Base-by-base conservation (phyloP, 768 basidiomycete species). In the Thelephora ganbajun region DNA sequence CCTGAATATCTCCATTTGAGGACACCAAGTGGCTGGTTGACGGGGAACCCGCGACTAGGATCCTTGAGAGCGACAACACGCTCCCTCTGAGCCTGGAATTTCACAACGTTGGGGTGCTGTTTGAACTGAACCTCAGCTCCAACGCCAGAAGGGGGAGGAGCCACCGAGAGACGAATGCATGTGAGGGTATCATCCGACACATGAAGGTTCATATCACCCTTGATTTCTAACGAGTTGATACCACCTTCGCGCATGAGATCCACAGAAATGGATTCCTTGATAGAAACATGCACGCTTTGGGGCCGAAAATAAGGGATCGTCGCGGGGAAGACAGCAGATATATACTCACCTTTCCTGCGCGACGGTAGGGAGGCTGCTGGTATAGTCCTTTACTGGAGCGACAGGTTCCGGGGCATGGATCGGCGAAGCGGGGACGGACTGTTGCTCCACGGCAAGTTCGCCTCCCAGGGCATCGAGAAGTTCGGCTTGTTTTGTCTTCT, bases 71-170 rank as follows among this genome's bases (percentile, higher is more conserved):
- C 80, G 36, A 98, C 71, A 16, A 81, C 62, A 35, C 85, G 70
- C 2, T 76, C 83, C 63, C 68, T 66, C 50, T 77, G 76, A 11
- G 81, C 77, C 0, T 67, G 69, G 51, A 93, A 89, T 65, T 91
- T 94, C 50, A 80, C 85, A 12, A 97, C 86, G 50, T 96, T 83
- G 6, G 94, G 94, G 57, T 97, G 96, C 55, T 96, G 91, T 65
- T 97, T 97, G 75, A 94, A 96, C 62, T 94, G 91, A 37, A 97
- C 65, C 35, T 74, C 80, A 44, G 73, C 75, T 48, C 73, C 79
- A 49, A 81, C 75, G 51, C 79, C 75, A 11, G 69, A 67, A 12
- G 74, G 63, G 14, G 77, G 65, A 0, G 77, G 65, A 0, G 72
- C 65, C 19, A 97, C 75, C 13, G 69, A 66, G 48, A 97, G 69